Evolutionary conservation across 2,329 filamentous ascomycete genomes (phyloP).

Genomic region (Diplodia scrobiculata): DNA sequence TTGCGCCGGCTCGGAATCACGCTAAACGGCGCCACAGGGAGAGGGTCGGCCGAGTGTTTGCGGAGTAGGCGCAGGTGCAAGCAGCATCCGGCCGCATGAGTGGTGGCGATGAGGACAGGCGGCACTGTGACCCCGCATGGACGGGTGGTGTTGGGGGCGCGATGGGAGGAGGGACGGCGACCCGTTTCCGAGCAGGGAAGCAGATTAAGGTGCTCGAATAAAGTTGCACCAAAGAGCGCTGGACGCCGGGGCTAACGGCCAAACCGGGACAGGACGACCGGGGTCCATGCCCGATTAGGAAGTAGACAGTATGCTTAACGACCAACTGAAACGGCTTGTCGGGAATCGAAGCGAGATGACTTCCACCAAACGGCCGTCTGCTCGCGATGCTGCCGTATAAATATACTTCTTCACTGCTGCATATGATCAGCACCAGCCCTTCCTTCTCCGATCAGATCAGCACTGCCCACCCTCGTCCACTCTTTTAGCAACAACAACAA

Average conservation of each 20-base stretch:
- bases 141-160: neutral
- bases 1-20: constrained; percentile 3
- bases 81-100: neutral
- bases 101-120: neutral
- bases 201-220: constrained; percentile 16
- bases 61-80: neutral
- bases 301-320: constrained; percentile 21
- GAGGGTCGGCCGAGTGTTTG: no score
- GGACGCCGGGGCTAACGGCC: neutral
- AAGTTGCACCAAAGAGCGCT: neutral
- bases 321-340: constrained; percentile 11
- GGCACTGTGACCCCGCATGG: neutral
- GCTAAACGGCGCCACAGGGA: constrained; percentile 1
- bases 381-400: neutral
- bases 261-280: neutral
- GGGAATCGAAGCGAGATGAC: neutral
- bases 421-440: neutral
- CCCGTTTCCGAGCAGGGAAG: neutral
- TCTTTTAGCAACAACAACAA: neutral
- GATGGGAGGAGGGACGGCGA: neutral
- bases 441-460: neutral
- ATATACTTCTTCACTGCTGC: neutral
- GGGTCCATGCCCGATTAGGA: neutral
- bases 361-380: constrained; percentile 4
- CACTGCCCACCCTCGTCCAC: neutral